Evolutionary conservation across 305 asterid species (phyloP).

Genomic region (Solanum hybrid): DNA sequence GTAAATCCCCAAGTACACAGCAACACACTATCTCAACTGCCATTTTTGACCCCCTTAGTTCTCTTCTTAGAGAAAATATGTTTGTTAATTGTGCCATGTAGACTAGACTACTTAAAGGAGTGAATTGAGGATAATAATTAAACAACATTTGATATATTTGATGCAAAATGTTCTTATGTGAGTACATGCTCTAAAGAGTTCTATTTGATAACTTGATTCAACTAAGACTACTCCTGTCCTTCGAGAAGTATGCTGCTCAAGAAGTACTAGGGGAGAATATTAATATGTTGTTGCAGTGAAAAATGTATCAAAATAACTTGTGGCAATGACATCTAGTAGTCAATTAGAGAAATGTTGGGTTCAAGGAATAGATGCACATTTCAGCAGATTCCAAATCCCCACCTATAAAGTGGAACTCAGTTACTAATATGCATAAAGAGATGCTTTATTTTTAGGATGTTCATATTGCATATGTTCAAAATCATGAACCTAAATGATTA

Average conservation of each 20-base stretch:
- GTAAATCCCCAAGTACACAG: too few relatives aligned
- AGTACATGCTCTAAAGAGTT: too few relatives aligned
- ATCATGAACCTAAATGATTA: not conserved
- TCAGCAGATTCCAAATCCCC: constrained; percentile 17
- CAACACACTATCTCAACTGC: too few relatives aligned
- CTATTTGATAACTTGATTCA: not conserved
- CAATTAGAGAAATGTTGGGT: constrained; percentile 42
- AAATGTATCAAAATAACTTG: constrained; percentile 38
- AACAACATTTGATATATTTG: not conserved
- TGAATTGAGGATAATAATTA: not conserved
- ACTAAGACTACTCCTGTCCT: not conserved
- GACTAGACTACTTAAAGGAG: not conserved
- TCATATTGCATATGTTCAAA: not conserved
- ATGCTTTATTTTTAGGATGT: not conserved
- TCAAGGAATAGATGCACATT: constrained; percentile 28
- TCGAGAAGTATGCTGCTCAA: too few relatives aligned
- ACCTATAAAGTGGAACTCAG: not conserved
- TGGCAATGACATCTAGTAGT: constrained; percentile 39
- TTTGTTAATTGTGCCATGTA: not conserved
- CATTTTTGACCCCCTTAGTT: not conserved
- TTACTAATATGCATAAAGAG: not conserved
- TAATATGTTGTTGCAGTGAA: constrained; percentile 53
- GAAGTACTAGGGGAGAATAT: constrained; percentile 23
- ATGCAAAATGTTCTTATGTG: not conserved
- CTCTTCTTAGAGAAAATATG: not conserved